phyloP scores from a whole-genome alignment of 73 alveolate genomes.

The Paramecium primaurelia region DNA sequence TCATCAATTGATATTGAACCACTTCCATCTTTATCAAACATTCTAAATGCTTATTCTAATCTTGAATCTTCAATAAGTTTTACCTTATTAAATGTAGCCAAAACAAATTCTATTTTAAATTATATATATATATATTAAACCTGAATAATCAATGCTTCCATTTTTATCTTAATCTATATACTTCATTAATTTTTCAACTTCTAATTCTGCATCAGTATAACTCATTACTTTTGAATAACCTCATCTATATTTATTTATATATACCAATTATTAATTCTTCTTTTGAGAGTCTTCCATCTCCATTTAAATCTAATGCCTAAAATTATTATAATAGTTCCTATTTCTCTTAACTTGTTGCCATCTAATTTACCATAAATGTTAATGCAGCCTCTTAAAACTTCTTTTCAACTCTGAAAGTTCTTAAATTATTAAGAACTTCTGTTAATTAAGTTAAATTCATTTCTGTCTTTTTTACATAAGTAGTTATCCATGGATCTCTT shows the following conservation, averaged over 20 bases:
- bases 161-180: conserved; percentile 21
- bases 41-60: conserved; percentile 48
- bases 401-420: conserved; percentile 36
- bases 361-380: conserved; percentile 28
- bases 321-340: conserved; percentile 63
- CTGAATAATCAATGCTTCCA: conserved; percentile 45
- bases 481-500: conserved; percentile 72
- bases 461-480: background rate
- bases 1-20: conserved; percentile 70
- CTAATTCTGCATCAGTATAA: conserved; percentile 3
- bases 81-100: conserved; percentile 48
- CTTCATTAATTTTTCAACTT: conserved; percentile 12
- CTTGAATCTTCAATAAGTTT: conserved; percentile 36
- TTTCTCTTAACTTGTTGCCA: conserved; percentile 54
- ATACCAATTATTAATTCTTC: conserved; percentile 65
- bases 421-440: conserved; percentile 19
- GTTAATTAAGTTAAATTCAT: conserved; percentile 23
- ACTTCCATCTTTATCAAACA: conserved; percentile 61
- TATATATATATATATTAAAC: background rate
- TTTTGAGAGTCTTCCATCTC: conserved; percentile 69
- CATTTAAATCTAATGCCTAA: conserved; percentile 63
- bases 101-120: background rate
- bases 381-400: conserved; percentile 50
- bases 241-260: background rate
- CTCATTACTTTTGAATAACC: conserved; percentile 57